These are phyloP conservation scores for Haberlea rhodopensis DNA, from an alignment of 257 asterid species.

Conservation along the genomic window DNA sequence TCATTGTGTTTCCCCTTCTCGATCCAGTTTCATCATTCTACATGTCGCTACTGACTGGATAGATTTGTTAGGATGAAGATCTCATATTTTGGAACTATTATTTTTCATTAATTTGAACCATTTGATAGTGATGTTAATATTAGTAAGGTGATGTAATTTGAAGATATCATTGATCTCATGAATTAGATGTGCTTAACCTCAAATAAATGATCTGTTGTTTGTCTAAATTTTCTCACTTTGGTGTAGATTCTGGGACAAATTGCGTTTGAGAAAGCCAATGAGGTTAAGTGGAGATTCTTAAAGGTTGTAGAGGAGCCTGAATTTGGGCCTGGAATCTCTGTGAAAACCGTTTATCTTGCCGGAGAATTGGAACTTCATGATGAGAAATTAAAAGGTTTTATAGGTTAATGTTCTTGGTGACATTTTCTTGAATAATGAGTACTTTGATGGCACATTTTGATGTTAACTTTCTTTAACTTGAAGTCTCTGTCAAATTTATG, in stretches of 20 bases:
- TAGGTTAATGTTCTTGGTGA: not conserved
- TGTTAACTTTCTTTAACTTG: not conserved
- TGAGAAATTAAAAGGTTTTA: constrained; percentile 54
- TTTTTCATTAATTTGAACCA: not conserved
- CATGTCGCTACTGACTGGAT: not conserved
- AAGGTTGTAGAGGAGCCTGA: constrained; percentile 79
- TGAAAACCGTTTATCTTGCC: constrained; percentile 54
- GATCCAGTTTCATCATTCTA: not conserved
- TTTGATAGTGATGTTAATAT: not conserved
- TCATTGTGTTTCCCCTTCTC: too few species aligned
- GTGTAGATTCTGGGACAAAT: constrained; percentile 56
- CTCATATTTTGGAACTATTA: not conserved
- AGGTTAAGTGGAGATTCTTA: constrained; percentile 54
- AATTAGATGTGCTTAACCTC: not conserved
- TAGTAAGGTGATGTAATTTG: not conserved
- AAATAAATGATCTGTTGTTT: not conserved
- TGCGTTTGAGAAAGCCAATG: constrained; percentile 40
- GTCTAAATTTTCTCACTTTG: constrained; percentile 16
- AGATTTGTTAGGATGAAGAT: not conserved
- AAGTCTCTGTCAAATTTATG: not conserved
- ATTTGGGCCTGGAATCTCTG: constrained; percentile 75
- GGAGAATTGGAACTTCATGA: constrained; percentile 44
- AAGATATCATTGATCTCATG: not conserved
- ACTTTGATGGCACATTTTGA: constrained; percentile 3
- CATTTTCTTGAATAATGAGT: not conserved